phyloP scores from a whole-genome alignment of 257 asterid genomes.

The Solanum lycopersicoides region DNA sequence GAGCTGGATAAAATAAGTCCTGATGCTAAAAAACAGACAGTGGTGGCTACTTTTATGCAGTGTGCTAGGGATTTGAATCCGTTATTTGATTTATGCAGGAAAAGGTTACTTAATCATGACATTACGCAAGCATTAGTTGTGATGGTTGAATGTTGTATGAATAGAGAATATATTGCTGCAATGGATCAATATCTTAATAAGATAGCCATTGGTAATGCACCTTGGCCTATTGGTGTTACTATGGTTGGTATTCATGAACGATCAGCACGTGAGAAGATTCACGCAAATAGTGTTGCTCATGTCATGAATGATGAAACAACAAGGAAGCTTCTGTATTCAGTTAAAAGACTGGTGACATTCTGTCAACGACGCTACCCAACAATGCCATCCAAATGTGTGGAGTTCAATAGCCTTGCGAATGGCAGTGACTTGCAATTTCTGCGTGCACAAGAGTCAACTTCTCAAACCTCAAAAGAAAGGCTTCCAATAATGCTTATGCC shows the following conservation, averaged over 20 bases:
- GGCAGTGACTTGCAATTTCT: not conserved
- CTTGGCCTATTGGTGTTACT: slow-evolving; percentile 97
- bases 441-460: not conserved
- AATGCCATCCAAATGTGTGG: slow-evolving; percentile 23
- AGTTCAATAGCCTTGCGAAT: not conserved
- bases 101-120: slow-evolving; percentile 84
- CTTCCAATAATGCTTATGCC: not conserved
- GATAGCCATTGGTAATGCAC: slow-evolving; percentile 87
- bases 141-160: slow-evolving; percentile 42
- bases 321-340: slow-evolving; percentile 72
- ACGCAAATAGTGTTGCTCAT: slow-evolving; percentile 83
- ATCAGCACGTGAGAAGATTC: slow-evolving; percentile 90
- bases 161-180: slow-evolving; percentile 85
- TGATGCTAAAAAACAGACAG: slow-evolving; percentile 50
- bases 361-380: slow-evolving; percentile 78
- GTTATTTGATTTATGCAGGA: slow-evolving; percentile 81
- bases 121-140: slow-evolving; percentile 64
- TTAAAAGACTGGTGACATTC: slow-evolving; percentile 76
- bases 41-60: slow-evolving; percentile 86
- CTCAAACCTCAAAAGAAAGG: not conserved
- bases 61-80: slow-evolving; percentile 85
- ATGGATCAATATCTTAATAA: slow-evolving; percentile 11
- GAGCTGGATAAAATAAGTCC: slow-evolving; percentile 69
- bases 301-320: slow-evolving; percentile 97
- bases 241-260: slow-evolving; percentile 96